These are phyloP conservation scores for Viola odorata DNA, from an alignment of 345 rosid genomes.

Conservation along the genomic window DNA sequence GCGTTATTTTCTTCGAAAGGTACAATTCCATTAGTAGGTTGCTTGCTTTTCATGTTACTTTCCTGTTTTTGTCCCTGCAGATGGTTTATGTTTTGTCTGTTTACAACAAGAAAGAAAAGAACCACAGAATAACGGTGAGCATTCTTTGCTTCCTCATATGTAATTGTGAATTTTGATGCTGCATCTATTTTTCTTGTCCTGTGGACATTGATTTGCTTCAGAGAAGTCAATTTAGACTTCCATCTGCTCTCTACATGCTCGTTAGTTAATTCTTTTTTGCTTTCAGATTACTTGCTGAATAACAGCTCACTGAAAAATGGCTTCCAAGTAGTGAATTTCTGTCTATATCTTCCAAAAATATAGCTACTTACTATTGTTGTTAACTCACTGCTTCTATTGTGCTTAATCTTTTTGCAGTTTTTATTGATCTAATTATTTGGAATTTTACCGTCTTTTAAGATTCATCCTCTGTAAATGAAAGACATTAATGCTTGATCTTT, in stretches of 20 bases:
- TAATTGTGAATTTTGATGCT: not conserved
- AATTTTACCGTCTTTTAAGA: too few species aligned
- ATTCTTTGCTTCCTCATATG: slow-evolving; percentile 17
- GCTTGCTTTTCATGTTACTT: not conserved
- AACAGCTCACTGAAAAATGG: too few species aligned
- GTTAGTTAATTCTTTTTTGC: too few species aligned
- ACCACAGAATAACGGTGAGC: slow-evolving; percentile 77
- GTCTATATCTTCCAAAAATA: too few species aligned
- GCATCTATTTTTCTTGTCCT: not conserved
- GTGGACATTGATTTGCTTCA: too few species aligned
- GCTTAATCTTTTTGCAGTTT: not conserved
- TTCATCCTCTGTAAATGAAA: too few species aligned
- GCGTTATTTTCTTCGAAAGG: not conserved
- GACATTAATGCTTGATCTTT: too few species aligned
- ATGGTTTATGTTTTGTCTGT: slow-evolving; percentile 91
- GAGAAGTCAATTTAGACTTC: too few species aligned
- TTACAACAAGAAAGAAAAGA: slow-evolving; percentile 91
- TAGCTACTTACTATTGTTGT: not conserved
- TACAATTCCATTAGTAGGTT: not conserved
- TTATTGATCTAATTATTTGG: too few species aligned
- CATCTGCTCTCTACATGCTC: too few species aligned
- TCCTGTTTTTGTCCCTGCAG: slow-evolving; percentile 42
- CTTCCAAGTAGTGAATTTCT: not conserved
- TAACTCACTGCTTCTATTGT: not conserved
- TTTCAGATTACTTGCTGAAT: too few species aligned